Evolutionary conservation across 164 flowering plant genomes (phyloP).

Genomic region (Cinnamomum micranthum): DNA sequence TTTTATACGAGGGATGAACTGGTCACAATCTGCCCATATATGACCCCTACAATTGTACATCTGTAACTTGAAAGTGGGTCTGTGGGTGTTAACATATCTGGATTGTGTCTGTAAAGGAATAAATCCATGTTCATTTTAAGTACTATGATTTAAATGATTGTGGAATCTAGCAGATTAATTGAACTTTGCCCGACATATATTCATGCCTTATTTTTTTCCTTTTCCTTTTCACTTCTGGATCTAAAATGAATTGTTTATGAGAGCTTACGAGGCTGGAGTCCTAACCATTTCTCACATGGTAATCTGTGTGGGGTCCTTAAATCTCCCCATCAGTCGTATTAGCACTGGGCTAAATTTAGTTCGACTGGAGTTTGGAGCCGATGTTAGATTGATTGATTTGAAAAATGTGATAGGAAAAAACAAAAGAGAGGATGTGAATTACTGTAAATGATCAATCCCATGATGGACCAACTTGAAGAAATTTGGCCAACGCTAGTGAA

Average conservation of each 20-base stretch:
- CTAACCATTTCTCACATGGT: neutral
- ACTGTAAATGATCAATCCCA: too few relatives aligned
- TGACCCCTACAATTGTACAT: neutral
- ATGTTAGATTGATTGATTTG: too few relatives aligned
- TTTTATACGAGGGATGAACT: slow-evolving; percentile 3
- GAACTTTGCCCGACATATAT: neutral
- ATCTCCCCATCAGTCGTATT: neutral
- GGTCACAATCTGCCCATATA: neutral
- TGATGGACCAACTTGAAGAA: too few relatives aligned
- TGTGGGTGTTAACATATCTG: neutral
- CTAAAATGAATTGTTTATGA: neutral
- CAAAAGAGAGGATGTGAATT: too few relatives aligned
- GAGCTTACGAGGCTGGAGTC: neutral
- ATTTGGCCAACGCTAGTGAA: too few relatives aligned
- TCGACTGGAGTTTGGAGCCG: too few relatives aligned
- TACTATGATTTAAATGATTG: neutral
- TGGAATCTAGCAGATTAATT: neutral
- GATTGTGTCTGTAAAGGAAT: neutral
- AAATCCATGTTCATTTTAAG: neutral
- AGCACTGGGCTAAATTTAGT: neutral
- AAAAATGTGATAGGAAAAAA: too few relatives aligned
- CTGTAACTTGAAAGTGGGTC: neutral
- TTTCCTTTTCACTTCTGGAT: too few relatives aligned
- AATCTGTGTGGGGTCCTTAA: neutral
- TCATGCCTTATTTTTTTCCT: neutral